Evolutionary conservation across 1,139 yeast genomes (phyloP), one percentile per base, ranked within the genome.

Genomic region (Magnusiomyces magnusii): DNA sequence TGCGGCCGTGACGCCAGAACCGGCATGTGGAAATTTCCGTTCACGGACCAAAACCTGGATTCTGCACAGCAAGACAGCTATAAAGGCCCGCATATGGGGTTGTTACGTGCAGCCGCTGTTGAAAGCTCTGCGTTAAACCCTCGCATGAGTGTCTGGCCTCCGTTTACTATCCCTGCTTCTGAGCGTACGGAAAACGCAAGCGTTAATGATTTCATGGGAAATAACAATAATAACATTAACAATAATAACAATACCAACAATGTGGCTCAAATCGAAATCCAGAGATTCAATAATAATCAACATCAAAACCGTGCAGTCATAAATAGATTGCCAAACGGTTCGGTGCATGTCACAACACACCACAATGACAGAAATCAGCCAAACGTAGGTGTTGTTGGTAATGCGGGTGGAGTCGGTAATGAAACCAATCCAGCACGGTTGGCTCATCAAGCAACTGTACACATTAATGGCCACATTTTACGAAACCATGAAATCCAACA

Each of bases 111-210:
- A 1, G 55, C 58, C 7, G 60, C 68, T 1, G 34, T 65, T 21
- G 42, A 42, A 2, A 58, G 61, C 15, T 59, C 60, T n/a, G 59
- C 66, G n/a, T 54, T 63, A 7, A 60, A 61, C 28, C 65, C 60
- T 10, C 59, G 63, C 1, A 66, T 65, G 68, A 61, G 62, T 28
- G 57, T 67, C 7, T 67, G 70, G 70, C 70, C 70, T 2, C 69
- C 69, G 17, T 55, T 54, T 15, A 61, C 51, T 7, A 50, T 67
- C 13, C 67, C 69, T 7, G 61, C 65, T 2, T 31, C n/a, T 9
- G 63, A 62, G 36, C 61, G 70, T 25, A 57, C 67, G 13, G 60
- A 67, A 21, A 66, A 65, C 51, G 61, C 58, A 15, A 63, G 68
- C 44, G 47, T 64, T 27, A 64, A 62, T 23, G 64, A 62, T 25